Percentiles rank a stretch among this genome's conserved stretches.
Conservation (phyloP, 257 asterid genomes). For the Thymus quinquecostatus region DNA sequence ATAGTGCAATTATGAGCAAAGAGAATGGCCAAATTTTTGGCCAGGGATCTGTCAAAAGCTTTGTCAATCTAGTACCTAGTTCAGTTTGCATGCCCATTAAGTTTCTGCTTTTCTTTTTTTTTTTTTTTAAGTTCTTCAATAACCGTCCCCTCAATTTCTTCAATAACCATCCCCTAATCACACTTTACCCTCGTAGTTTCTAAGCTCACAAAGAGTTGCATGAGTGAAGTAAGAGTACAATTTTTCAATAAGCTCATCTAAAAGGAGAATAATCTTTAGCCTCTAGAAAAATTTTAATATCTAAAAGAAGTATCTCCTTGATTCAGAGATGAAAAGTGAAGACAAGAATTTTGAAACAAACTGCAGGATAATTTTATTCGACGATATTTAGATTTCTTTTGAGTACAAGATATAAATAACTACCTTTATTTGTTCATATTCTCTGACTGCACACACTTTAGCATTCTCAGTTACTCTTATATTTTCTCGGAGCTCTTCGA, state of each 20-base stretch:
- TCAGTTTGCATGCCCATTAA: background rate
- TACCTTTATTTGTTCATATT: conserved; percentile 89
- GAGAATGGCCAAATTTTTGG: background rate
- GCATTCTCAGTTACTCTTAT: conserved; percentile 80
- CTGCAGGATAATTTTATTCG: background rate
- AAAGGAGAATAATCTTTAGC: background rate
- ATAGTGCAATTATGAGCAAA: background rate
- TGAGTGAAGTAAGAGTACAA: conserved; percentile 1
- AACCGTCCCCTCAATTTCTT: too few relatives aligned
- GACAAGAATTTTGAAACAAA: background rate
- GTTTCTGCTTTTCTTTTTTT: background rate
- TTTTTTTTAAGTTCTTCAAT: background rate
- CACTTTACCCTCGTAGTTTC: background rate
- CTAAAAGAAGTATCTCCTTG: conserved; percentile 5
- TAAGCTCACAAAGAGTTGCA: conserved; percentile 11
- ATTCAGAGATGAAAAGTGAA: background rate
- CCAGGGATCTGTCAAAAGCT: background rate
- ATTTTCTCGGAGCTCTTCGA: conserved; percentile 87
- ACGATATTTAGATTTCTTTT: conserved; percentile 1
- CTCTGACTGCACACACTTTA: conserved; percentile 69
- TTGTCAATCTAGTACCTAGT: background rate
- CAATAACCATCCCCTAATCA: too few relatives aligned
- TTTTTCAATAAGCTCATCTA: background rate
- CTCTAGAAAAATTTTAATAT: background rate
- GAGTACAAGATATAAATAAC: conserved; percentile 29